phyloP scores from a whole-genome alignment of 352 stramenopile genomes.

The Phytophthora sojae region DNA sequence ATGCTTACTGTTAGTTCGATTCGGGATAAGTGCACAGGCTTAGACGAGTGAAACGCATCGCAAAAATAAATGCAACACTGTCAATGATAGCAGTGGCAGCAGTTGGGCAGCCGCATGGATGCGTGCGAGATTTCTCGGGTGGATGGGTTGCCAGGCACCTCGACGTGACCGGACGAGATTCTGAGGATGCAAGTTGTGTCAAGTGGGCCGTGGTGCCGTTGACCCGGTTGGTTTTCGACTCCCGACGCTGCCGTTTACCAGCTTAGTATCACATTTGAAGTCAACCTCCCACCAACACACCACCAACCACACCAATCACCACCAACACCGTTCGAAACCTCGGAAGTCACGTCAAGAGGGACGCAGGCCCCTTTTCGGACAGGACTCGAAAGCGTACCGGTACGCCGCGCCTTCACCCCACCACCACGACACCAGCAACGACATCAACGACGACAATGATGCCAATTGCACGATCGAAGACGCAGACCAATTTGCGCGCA shows the following conservation, averaged over 20 bases:
- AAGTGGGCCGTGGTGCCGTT: conserved; percentile 8
- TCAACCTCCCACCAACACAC: conserved; percentile 10
- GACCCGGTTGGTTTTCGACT: not conserved
- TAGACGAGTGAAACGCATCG: no score
- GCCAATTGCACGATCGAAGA: conserved; percentile 38
- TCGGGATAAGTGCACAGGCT: no score
- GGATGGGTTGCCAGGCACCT: conserved; percentile 9
- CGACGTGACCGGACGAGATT: conserved; percentile 17
- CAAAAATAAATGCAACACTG: no score
- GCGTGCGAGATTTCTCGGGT: no score
- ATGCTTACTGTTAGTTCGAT: no score
- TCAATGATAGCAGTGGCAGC: no score
- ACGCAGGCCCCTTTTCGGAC: conserved; percentile 6
- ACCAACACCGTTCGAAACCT: not conserved
- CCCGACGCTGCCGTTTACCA: not conserved
- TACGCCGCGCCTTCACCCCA: conserved; percentile 5
- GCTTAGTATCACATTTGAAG: conserved; percentile 23
- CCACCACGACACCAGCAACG: not conserved
- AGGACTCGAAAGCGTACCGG: conserved; percentile 8
- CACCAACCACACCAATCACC: not conserved
- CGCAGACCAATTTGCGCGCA: conserved; percentile 25
- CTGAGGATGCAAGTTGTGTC: conserved; percentile 11
- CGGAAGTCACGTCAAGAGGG: not conserved
- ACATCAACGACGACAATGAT: conserved; percentile 15
- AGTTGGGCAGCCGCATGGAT: no score